phyloP scores from a whole-genome alignment of 495 filamentous ascomycete genomes.

The Astrothelium macrocarpum region DNA sequence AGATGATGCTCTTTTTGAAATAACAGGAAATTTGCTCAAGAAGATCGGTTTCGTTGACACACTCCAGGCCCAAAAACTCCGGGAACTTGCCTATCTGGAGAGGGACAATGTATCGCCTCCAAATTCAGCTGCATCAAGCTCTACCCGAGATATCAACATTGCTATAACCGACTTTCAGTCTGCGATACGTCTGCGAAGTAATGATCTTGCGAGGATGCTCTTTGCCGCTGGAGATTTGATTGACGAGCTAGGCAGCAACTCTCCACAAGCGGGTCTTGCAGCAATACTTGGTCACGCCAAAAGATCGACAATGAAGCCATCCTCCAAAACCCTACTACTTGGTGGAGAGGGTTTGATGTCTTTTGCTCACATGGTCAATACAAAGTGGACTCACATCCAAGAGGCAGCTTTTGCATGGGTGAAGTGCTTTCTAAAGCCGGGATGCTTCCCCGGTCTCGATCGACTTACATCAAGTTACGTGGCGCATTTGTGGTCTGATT shows the following conservation, averaged over 20 bases:
- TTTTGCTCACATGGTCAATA: constrained; percentile 23
- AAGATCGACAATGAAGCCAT: not conserved
- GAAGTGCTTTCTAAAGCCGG: constrained; percentile 21
- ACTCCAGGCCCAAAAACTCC: constrained; percentile 14
- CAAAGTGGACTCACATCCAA: constrained; percentile 25
- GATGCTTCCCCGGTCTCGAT: not conserved
- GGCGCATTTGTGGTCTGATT: constrained; percentile 57
- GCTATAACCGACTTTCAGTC: constrained; percentile 2
- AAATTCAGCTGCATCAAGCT: not conserved
- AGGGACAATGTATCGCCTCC: not conserved
- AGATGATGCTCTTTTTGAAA: constrained; percentile 68
- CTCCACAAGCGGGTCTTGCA: constrained; percentile 3
- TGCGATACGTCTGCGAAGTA: not conserved
- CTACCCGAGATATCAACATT: not conserved
- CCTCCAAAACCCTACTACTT: not conserved
- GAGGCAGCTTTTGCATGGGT: constrained; percentile 29
- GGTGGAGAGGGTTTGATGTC: constrained; percentile 17
- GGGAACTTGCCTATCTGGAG: not conserved
- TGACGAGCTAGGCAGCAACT: not conserved
- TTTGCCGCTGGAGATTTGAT: constrained; percentile 6
- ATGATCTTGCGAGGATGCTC: constrained; percentile 1
- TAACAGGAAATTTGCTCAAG: constrained; percentile 53
- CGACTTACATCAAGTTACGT: constrained; percentile 45
- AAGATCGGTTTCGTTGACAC: constrained; percentile 49
- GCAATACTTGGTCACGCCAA: constrained; percentile 2